Evolutionary conservation across 2,329 filamentous ascomycete genomes (phyloP).

Genomic region (Aspergillus hiratsukae): DNA sequence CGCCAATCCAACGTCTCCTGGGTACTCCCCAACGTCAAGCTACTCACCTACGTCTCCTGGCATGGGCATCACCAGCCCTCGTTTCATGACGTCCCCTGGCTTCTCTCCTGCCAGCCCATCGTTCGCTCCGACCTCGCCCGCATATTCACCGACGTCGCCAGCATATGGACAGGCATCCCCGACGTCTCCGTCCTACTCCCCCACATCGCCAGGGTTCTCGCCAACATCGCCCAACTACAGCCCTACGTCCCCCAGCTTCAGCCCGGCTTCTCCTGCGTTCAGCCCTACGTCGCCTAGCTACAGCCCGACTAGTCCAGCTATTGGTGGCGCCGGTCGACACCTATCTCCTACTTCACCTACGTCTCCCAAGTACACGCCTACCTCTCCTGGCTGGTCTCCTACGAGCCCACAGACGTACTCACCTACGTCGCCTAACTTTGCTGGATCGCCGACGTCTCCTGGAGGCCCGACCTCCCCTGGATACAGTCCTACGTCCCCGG

Average conservation of each 20-base stretch:
- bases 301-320: constrained; percentile 51
- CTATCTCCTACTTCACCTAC: constrained; percentile 46
- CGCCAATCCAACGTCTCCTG: constrained; percentile 65
- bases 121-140: constrained; percentile 54
- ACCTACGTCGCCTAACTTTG: constrained; percentile 47
- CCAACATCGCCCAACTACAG: constrained; percentile 59
- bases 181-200: constrained; percentile 49
- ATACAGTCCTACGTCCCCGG: constrained; percentile 43
- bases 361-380: constrained; percentile 53
- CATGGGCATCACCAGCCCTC: constrained; percentile 53
- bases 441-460: constrained; percentile 42
- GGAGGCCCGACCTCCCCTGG: constrained; percentile 38
- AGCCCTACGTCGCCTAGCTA: constrained; percentile 58
- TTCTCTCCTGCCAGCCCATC: constrained; percentile 53
- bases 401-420: constrained; percentile 48
- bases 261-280: constrained; percentile 47
- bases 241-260: constrained; percentile 55
- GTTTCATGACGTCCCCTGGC: constrained; percentile 50
- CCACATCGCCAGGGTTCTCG: constrained; percentile 53
- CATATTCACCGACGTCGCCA: constrained; percentile 74
- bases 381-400: constrained; percentile 49
- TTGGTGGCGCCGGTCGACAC: constrained; percentile 38
- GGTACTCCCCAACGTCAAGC: constrained; percentile 56
- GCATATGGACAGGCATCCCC: constrained; percentile 65
- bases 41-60: constrained; percentile 77